Evolutionary conservation across 1,139 yeast genomes (phyloP).

Genomic region (Ashbya aceris): DNA sequence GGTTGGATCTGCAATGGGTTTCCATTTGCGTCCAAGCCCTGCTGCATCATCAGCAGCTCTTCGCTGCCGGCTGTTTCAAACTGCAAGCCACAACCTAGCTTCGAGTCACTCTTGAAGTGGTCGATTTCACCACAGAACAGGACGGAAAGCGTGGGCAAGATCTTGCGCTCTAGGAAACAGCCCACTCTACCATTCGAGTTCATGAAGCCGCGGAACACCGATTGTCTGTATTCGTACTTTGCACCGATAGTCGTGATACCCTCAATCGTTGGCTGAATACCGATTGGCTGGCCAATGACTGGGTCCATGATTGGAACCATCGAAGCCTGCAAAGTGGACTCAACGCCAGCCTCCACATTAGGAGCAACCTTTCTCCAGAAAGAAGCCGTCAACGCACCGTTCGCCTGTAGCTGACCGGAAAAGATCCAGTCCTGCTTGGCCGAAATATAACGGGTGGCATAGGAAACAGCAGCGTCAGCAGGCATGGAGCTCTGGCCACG

Average conservation of each 20-base stretch:
- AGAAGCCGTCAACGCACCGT: conserved; percentile 80
- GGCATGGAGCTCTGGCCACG: conserved; percentile 67
- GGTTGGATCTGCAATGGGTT: conserved; percentile 59
- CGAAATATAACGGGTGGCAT: conserved; percentile 82
- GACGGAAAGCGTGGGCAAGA: conserved; percentile 82
- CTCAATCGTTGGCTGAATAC: conserved; percentile 73
- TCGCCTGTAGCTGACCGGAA: conserved; percentile 88
- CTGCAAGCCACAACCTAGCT: conserved; percentile 89
- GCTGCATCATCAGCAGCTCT: conserved; percentile 67
- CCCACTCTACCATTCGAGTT: conserved; percentile 88
- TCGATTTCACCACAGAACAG: conserved; percentile 92
- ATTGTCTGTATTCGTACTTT: conserved; percentile 95
- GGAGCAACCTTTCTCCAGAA: conserved; percentile 92
- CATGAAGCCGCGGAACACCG: conserved; percentile 89
- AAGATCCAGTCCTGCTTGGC: conserved; percentile 74
- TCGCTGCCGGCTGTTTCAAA: conserved; percentile 92
- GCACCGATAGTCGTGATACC: conserved; percentile 94
- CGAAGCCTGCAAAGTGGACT: conserved; percentile 75
- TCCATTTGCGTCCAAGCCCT: conserved; percentile 77
- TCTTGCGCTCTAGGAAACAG: conserved; percentile 86
- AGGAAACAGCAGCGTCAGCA: conserved; percentile 86
- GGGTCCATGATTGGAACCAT: conserved; percentile 75
- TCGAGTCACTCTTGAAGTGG: conserved; percentile 74
- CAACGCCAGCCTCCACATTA: conserved; percentile 94
- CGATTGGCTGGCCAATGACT: conserved; percentile 73